phyloP scores from a whole-genome alignment of 805 yeast species.

The Schizosaccharomyces octosporus region DNA sequence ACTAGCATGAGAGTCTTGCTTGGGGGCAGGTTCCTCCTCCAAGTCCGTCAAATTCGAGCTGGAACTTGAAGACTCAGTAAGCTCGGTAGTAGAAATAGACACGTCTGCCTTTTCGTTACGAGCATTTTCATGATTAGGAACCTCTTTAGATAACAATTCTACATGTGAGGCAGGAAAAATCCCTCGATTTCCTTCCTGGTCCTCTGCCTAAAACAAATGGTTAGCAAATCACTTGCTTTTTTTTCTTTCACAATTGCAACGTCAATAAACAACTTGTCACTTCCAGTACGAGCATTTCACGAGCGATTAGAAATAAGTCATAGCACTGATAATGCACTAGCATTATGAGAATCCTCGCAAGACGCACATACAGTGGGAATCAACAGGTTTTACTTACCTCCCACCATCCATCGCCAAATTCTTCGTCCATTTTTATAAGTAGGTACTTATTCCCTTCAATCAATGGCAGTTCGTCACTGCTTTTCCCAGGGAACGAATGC shows the following conservation, averaged over 20 bases:
- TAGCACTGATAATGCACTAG: too few relatives aligned
- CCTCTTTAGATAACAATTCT: slow-evolving; percentile 2
- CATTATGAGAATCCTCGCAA: background rate
- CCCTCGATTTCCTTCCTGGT: background rate
- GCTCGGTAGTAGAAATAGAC: background rate
- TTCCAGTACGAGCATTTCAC: too few relatives aligned
- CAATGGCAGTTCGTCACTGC: slow-evolving; percentile 71
- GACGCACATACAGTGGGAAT: background rate
- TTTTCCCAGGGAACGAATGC: slow-evolving; percentile 65
- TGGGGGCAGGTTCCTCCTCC: background rate
- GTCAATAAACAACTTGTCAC: background rate
- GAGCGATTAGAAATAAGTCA: too few relatives aligned
- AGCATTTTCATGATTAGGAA: background rate
- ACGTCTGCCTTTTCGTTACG: background rate
- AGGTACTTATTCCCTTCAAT: slow-evolving; percentile 66
- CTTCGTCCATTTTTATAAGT: slow-evolving; percentile 76
- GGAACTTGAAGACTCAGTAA: background rate
- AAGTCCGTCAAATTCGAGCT: background rate
- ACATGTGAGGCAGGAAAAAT: background rate
- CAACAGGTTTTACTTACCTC: slow-evolving; percentile 14
- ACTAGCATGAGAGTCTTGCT: background rate
- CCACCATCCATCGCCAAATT: slow-evolving; percentile 95
- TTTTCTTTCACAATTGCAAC: background rate
- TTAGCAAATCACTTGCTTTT: background rate
- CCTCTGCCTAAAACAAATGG: background rate